phyloP scores from a whole-genome alignment of 371 early-diverging fungal genomes.

The Neoconidiobolus thromboides region DNA sequence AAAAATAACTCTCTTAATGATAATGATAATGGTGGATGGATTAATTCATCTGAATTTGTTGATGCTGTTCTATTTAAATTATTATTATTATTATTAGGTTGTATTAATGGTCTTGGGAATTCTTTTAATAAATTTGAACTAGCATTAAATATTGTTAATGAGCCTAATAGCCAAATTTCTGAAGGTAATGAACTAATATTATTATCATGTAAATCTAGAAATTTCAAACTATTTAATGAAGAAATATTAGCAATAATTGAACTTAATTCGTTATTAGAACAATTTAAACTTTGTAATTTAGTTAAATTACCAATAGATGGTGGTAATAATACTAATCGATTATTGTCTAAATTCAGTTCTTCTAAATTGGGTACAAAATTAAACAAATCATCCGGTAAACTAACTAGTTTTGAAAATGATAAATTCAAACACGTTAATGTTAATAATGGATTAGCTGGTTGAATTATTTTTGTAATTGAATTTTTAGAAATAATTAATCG shows the following conservation, averaged over 20 bases:
- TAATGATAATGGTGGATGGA: slow-evolving; percentile 32
- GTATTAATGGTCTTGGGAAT: slow-evolving; percentile 17
- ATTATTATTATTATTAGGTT: background rate
- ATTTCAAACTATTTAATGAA: slow-evolving; percentile 22
- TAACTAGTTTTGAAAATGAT: slow-evolving; percentile 47
- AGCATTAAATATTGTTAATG: slow-evolving; percentile 37
- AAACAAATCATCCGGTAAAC: slow-evolving; percentile 40
- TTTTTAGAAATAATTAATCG: slow-evolving; percentile 28
- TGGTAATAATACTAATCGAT: slow-evolving; percentile 49
- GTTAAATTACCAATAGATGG: slow-evolving; percentile 29
- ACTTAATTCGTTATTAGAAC: slow-evolving; percentile 45
- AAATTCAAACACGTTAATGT: slow-evolving; percentile 33
- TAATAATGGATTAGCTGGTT: slow-evolving; percentile 1
- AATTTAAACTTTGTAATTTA: slow-evolving; percentile 31
- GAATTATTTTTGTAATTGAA: slow-evolving; percentile 27
- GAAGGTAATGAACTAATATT: slow-evolving; percentile 48
- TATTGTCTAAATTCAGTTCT: slow-evolving; percentile 40
- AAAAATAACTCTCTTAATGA: slow-evolving; percentile 41
- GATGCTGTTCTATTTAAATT: background rate
- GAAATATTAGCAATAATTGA: slow-evolving; percentile 39
- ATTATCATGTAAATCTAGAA: slow-evolving; percentile 47
- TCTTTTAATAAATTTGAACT: slow-evolving; percentile 56
- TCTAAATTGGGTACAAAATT: slow-evolving; percentile 28
- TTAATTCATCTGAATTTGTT: slow-evolving; percentile 9
- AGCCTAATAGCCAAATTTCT: slow-evolving; percentile 69